Conservation (phyloP, 164 flowering plant genomes). For the Magnolia changhungtana region DNA sequence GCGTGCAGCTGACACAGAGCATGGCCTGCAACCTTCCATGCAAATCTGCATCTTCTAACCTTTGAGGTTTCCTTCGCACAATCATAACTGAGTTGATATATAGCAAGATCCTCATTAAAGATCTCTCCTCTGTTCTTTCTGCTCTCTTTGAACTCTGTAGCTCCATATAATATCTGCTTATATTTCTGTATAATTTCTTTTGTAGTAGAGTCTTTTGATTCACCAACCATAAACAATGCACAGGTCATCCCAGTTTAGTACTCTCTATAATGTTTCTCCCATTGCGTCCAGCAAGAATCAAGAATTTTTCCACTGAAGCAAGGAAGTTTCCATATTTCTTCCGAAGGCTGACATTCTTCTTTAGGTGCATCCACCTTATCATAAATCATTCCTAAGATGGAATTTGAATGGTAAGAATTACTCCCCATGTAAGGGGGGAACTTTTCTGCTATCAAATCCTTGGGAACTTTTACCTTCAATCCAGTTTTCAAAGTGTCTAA, state of each 20-base stretch:
- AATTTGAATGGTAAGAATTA: conserved; percentile 37
- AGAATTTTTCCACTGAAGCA: conserved; percentile 46
- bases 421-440: conserved; percentile 67
- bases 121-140: conserved; percentile 34
- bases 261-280: conserved; percentile 36
- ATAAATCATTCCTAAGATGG: conserved; percentile 67
- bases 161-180: conserved; percentile 64
- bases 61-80: conserved; percentile 28
- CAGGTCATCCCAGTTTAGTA: conserved; percentile 55
- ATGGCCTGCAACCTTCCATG: conserved; percentile 78
- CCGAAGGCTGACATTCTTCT: background rate
- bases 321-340: conserved; percentile 45
- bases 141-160: conserved; percentile 47
- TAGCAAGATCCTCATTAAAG: conserved; percentile 57
- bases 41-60: conserved; percentile 38
- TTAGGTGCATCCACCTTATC: conserved; percentile 36
- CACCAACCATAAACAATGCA: conserved; percentile 29
- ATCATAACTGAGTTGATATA: conserved; percentile 52
- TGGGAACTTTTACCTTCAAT: conserved; percentile 59
- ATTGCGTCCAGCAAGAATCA: conserved; percentile 15
- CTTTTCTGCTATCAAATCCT: conserved; percentile 34
- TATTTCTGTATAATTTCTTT: conserved; percentile 42
- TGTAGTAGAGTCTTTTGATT: conserved; percentile 30
- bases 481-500: conserved; percentile 82
- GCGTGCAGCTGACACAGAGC: conserved; percentile 46